Percentiles rank a stretch among this genome's conserved stretches.
phyloP scores from a whole-genome alignment of 192 early-diverging fungal genomes.

The Linnemannia zychae region DNA sequence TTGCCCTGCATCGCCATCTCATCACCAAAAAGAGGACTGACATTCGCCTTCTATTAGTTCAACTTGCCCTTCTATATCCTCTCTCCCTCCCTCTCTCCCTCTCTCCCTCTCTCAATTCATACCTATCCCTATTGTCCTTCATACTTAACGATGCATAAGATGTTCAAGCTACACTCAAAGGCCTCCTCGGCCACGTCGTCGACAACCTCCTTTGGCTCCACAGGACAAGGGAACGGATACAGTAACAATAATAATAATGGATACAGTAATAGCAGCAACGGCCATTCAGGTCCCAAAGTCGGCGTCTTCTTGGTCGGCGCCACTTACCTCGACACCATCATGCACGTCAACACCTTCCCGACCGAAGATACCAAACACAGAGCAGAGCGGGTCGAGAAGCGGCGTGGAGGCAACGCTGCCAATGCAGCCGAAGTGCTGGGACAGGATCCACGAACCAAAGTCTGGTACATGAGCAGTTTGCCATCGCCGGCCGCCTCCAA shows the following conservation, averaged over 20 bases:
- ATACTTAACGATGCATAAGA: slow-evolving; percentile 31
- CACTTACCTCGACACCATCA: slow-evolving; percentile 73
- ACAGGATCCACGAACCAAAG: slow-evolving; percentile 59
- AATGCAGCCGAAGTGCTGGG: slow-evolving; percentile 70
- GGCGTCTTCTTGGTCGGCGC: slow-evolving; percentile 65
- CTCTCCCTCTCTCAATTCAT: neutral
- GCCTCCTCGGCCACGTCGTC: slow-evolving; percentile 33
- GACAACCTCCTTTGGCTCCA: slow-evolving; percentile 18
- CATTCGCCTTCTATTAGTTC: neutral
- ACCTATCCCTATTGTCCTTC: neutral
- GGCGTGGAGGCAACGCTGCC: slow-evolving; percentile 75
- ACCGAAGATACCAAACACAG: slow-evolving; percentile 71
- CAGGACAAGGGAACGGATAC: slow-evolving; percentile 16
- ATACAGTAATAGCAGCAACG: neutral
- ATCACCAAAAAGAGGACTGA: neutral
- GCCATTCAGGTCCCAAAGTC: slow-evolving; percentile 9
- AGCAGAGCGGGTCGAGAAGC: slow-evolving; percentile 68
- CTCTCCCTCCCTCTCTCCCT: neutral
- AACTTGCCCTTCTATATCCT: neutral
- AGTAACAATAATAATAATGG: neutral
- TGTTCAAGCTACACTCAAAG: slow-evolving; percentile 32
- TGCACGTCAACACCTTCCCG: slow-evolving; percentile 71
- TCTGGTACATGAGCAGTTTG: slow-evolving; percentile 67
- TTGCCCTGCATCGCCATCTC: neutral
- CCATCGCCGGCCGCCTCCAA: slow-evolving; percentile 60